These are phyloP conservation scores for Eruca vesicaria DNA, from an alignment of 441 rosid genomes.

Conservation along the genomic window DNA sequence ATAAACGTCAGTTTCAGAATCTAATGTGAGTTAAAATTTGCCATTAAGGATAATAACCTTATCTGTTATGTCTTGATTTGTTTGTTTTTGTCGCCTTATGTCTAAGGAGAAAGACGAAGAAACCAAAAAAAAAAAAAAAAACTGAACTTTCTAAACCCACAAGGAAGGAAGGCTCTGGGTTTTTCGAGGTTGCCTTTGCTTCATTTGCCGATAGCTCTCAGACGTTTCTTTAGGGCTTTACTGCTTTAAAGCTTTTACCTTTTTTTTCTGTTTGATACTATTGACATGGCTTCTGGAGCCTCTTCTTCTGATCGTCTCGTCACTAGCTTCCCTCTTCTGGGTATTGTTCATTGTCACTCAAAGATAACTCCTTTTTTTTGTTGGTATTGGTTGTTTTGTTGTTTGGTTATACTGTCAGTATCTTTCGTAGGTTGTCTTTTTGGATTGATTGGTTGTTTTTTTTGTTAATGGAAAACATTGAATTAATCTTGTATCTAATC, in stretches of 20 bases:
- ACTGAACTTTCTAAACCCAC: conserved; percentile 27
- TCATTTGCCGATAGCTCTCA: conserved; percentile 20
- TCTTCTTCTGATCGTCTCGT: conserved; percentile 19
- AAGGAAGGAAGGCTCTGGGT: conserved; percentile 28
- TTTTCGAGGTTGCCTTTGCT: conserved; percentile 28
- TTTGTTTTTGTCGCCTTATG: conserved; percentile 26
- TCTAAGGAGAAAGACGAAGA: conserved; percentile 20
- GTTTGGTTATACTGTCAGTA: no score
- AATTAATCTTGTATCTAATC: conserved; percentile 25
- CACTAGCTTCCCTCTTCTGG: conserved; percentile 43
- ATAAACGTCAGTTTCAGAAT: conserved; percentile 26
- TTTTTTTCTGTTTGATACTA: neutral
- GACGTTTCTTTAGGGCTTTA: conserved; percentile 38
- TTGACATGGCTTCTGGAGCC: conserved; percentile 40
- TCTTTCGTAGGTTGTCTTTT: no score
- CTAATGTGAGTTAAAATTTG: conserved; percentile 8
- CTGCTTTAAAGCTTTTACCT: conserved; percentile 4
- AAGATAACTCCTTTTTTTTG: neutral
- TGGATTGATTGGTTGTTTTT: no score
- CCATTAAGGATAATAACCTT: conserved; percentile 14
- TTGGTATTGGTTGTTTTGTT: no score
- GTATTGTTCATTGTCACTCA: conserved; percentile 30
- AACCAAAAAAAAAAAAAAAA: conserved; percentile 19
- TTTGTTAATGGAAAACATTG: no score
- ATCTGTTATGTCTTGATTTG: conserved; percentile 9